These are phyloP conservation scores for Acanthamoeba culbertsoni DNA, from an alignment of 208 protist genomes.

Conservation along the genomic window DNA sequence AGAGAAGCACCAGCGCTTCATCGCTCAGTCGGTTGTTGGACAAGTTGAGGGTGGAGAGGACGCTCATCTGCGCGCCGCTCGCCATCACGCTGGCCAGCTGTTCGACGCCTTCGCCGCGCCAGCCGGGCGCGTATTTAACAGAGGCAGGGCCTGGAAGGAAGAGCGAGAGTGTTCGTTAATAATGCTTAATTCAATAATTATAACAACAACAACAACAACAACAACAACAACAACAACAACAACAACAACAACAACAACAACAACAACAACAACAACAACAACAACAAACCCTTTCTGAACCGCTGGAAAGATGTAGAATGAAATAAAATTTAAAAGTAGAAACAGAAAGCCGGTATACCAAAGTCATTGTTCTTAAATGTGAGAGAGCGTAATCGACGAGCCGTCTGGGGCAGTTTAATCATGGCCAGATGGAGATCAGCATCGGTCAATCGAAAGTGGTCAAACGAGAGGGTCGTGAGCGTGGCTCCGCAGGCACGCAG, in stretches of 20 bases:
- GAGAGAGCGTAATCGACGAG: not conserved
- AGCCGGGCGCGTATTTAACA: not conserved
- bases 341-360: not conserved
- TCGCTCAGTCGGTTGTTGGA: conserved; percentile 8
- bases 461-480: not conserved
- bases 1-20: conserved; percentile 10
- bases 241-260: too few species aligned
- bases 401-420: not conserved
- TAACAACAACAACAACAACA: too few species aligned
- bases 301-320: not conserved
- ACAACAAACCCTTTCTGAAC: too few species aligned
- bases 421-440: conserved; percentile 22
- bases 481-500: not conserved
- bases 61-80: not conserved
- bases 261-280: too few species aligned
- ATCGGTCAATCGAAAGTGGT: not conserved
- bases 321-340: not conserved
- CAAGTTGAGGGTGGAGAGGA: not conserved
- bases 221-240: too few species aligned
- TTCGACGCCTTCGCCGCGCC: conserved; percentile 20
- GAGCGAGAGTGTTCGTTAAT: too few species aligned
- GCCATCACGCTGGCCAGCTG: conserved; percentile 16
- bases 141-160: not conserved
- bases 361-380: conserved; percentile 25
- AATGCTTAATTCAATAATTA: too few species aligned